phyloP scores from a whole-genome alignment of 2,329 filamentous ascomycete species.

The Fusarium camptoceras region DNA sequence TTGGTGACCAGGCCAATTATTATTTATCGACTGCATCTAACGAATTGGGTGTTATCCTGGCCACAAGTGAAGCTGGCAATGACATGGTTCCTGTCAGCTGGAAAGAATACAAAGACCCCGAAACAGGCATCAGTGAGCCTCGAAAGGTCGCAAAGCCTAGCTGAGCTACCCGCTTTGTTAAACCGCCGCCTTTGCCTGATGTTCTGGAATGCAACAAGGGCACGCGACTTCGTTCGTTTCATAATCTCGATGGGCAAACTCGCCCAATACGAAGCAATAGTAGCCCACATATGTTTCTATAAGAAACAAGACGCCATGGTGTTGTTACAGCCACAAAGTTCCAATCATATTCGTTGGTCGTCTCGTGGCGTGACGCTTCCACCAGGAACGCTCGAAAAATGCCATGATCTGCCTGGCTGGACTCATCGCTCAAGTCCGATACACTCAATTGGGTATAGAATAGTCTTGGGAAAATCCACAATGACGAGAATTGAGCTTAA shows the following conservation, averaged over 20 bases:
- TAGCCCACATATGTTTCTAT: not conserved
- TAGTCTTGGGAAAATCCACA: conserved; percentile 8
- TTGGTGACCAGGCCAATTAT: conserved; percentile 95
- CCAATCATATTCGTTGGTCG: conserved; percentile 2
- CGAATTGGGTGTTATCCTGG: conserved; percentile 93
- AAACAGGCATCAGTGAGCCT: conserved; percentile 79
- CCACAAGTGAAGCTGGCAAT: conserved; percentile 86
- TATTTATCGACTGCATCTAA: conserved; percentile 94
- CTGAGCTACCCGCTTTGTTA: conserved; percentile 58
- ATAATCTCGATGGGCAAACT: conserved; percentile 17
- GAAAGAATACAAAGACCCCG: conserved; percentile 91
- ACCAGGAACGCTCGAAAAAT: conserved; percentile 1
- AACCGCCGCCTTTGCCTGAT: conserved; percentile 8
- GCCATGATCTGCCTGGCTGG: conserved; percentile 3
- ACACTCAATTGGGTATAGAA: conserved; percentile 12
- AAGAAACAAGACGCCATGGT: not conserved
- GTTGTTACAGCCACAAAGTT: conserved; percentile 18
- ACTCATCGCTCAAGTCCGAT: conserved; percentile 12
- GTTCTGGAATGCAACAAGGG: conserved; percentile 36
- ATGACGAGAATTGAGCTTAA: not conserved
- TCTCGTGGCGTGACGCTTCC: conserved; percentile 27
- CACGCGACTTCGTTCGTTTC: conserved; percentile 25
- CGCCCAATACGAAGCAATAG: conserved; percentile 3
- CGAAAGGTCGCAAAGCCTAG: conserved; percentile 96
- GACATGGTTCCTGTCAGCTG: conserved; percentile 94